Base-by-base conservation (phyloP, 108 stramenopile species). In the Skeletonema marinoi region DNA sequence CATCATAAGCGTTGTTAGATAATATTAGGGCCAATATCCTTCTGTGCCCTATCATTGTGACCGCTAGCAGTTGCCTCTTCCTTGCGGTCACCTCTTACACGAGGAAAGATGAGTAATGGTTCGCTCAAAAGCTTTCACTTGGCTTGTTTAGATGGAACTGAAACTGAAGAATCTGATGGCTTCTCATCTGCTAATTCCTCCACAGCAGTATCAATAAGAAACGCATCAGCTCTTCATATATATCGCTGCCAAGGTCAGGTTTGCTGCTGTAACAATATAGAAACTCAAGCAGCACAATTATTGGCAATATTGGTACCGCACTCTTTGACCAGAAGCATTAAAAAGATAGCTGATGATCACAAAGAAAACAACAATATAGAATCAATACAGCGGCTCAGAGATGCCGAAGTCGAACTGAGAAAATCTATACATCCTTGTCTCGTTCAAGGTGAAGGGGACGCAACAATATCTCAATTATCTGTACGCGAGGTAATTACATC, bases 401-500 rank as follows among this genome's bases (percentile, higher is more conserved):
- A 63, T 13, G 68, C 68, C 17, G 68, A 63, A 36, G 58, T 50
- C 11, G 67, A 80, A 32, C 66, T 80, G 17, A 68, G 79, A 46
- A 68, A 33, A 38, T 68, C 79, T 17, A 80, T 80, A 59, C 79
- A 80, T 36, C 72, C 66, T 6, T 54, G 67, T 39, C 68, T 80
- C 2, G 63, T 66, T 50, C 14, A 63, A 14, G 56, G 67, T 14
- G 61, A 61, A 14, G 44, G 65, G 29, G 46, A 67, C 62, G 14
- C 21, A 12, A 31, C 3, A 25, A 25, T 25, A 10, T 8, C 73
- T 19, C 36, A 64, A 54, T 30, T 74, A 39, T 35, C 7, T 25
- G 65, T 74, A 32, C 17, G 65, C 7, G 73, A 64, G 21, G 54
- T 74, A 9, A 74, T 74, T 21, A 74, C 73, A 6, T 74, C 73